Percentiles rank a stretch among this genome's conserved stretches.
Evolutionary conservation across 2,329 filamentous ascomycete genomes (phyloP).

Genomic region (Apiospora rasikravindrae): DNA sequence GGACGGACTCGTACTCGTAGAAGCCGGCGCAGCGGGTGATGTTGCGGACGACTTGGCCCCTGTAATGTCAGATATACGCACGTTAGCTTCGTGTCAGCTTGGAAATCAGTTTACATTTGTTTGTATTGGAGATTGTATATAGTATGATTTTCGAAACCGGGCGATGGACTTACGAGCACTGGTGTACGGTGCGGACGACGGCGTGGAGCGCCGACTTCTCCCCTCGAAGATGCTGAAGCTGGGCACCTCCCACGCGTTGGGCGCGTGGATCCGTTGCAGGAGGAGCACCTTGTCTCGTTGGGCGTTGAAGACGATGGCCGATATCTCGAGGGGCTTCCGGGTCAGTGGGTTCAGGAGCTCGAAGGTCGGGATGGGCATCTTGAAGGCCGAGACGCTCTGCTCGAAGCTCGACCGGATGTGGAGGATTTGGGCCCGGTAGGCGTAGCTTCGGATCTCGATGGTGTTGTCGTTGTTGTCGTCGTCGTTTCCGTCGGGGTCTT

Average conservation of each 20-base stretch:
- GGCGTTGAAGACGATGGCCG: not conserved
- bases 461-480: not conserved
- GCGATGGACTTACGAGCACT: not conserved
- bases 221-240: not conserved
- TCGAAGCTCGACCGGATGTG: not conserved
- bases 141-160: too few relatives aligned
- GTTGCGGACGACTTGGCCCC: not conserved
- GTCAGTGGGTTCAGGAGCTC: not conserved
- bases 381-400: not conserved
- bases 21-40: not conserved
- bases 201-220: not conserved
- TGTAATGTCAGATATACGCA: not conserved
- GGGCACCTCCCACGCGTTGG: constrained; percentile 1
- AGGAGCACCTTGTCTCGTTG: not conserved
- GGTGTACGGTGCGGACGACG: not conserved
- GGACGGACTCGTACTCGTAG: not conserved
- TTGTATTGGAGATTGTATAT: not conserved
- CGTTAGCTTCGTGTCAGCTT: not conserved
- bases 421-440: not conserved
- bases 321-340: not conserved
- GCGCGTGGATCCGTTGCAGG: not conserved
- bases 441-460: not conserved
- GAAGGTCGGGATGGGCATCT: not conserved
- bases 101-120: too few relatives aligned
- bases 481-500: not conserved